phyloP scores from a whole-genome alignment of 129 eudicot species.

The Rutidosis leptorrhynchoides region DNA sequence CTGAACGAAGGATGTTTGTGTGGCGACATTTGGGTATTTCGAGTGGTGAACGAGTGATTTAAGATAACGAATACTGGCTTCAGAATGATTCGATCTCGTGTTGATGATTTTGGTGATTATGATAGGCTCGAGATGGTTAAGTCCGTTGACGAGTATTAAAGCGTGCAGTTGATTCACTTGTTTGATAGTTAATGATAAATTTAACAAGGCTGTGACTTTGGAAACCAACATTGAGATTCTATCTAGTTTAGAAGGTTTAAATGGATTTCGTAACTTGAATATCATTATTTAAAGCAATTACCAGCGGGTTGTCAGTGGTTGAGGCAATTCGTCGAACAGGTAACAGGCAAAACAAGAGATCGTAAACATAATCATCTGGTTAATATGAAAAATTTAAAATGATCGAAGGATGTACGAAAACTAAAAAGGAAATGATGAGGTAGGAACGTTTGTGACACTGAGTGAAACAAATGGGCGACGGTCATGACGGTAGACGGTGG shows the following conservation, averaged over 20 bases:
- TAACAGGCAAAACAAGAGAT: background rate
- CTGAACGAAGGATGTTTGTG: slow-evolving; percentile 22
- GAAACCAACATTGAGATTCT: slow-evolving; percentile 19
- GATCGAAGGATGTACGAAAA: background rate
- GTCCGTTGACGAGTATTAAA: slow-evolving; percentile 24
- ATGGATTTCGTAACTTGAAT: slow-evolving; percentile 20
- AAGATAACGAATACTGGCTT: slow-evolving; percentile 14
- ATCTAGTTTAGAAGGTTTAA: slow-evolving; percentile 16
- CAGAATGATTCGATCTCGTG: slow-evolving; percentile 6
- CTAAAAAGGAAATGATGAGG: background rate
- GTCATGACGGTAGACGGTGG: background rate
- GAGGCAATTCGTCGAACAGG: slow-evolving; percentile 22
- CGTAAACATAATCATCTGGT: background rate
- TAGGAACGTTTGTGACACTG: background rate
- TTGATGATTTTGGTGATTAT: slow-evolving; percentile 22
- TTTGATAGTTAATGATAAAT: slow-evolving; percentile 16
- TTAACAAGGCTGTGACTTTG: slow-evolving; percentile 25
- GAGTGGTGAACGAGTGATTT: slow-evolving; percentile 10
- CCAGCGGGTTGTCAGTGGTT: background rate
- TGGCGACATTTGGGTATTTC: slow-evolving; percentile 17
- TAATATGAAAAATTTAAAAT: too few relatives aligned
- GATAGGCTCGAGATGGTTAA: slow-evolving; percentile 30
- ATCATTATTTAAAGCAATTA: slow-evolving; percentile 9
- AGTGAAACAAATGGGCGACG: background rate
- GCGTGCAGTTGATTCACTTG: slow-evolving; percentile 31